Evolutionary conservation across 345 rosid genomes (phyloP), one percentile per base, ranked within the genome.

Genomic region (Citrus reticulata): DNA sequence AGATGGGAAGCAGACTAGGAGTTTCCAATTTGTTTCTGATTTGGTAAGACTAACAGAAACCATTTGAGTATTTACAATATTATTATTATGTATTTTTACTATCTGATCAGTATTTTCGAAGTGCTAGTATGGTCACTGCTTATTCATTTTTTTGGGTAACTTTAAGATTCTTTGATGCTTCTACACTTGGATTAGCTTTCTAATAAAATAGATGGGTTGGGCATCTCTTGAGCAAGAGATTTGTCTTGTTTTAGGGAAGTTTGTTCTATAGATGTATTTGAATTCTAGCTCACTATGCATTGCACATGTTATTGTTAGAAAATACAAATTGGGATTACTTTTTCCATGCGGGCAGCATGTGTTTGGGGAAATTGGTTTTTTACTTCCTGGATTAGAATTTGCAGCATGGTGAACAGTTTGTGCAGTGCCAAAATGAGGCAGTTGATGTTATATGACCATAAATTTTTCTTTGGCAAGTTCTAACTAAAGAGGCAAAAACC

Each of bases 1-100:
- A 37, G 97, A 96, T 80, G 99, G 99, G 79, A 96, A 96, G 87
- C 99, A 96, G 86, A 96, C 99, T 22, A 92, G 99, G 89, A 96
- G 99, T 81, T 96, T 96, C 89, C 97, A 94, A 84, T 96, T 81
- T 84, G 99, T 96, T 81, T 96, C 99, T 83, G 98, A 96, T 86
- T 80, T 96, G 98, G 99, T 96, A 82, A 83, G 74, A n/a, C 97
- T 94, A 83, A 84, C 74, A 9, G 49, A 58, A 25, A 7, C 64
- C 27, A 7, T 74, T 67, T 65, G 46, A 32, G 27, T 4, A 14
- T 19, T 54, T 19, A 20, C 22, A 1, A 2, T 58, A 7, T 61
- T 65, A 51, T 16, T 59, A 10, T 25, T n/a, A 27, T 66, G 4
- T 20, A 27, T 64, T 9, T 34, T 6, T 30, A 16, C 17, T 27